Evolutionary conservation across 1,284 basidiomycete species (phyloP).

Genomic region (Apiotrichum sp.): DNA sequence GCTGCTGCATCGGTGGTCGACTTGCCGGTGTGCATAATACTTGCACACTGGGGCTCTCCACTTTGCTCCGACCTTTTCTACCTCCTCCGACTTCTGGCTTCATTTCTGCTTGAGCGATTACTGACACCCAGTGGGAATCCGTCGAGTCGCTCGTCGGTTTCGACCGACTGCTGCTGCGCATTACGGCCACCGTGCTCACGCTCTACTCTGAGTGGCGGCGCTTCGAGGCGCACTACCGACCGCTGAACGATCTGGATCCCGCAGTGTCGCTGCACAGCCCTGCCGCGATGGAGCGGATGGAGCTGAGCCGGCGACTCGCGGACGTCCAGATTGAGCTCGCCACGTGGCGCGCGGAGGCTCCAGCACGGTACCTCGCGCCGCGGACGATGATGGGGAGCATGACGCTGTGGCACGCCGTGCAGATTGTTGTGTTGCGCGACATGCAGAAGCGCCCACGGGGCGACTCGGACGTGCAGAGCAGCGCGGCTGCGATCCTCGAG

Average conservation of each 20-base stretch:
- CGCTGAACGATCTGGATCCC: conserved; percentile 14
- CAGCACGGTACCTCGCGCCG: conserved; percentile 15
- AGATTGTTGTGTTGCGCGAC: conserved; percentile 30
- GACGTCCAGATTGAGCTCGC: conserved; percentile 17
- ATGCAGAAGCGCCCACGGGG: conserved; percentile 20
- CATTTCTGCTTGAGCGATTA: no score
- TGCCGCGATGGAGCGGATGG: conserved; percentile 14
- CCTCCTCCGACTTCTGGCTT: no score
- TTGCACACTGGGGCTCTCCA: no score
- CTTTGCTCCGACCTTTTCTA: no score
- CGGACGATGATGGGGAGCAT: conserved; percentile 29
- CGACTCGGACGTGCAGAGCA: conserved; percentile 26
- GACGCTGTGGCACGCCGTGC: conserved; percentile 34
- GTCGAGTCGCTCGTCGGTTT: conserved; percentile 28
- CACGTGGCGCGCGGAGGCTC: conserved; percentile 18
- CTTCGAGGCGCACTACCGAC: conserved; percentile 18
- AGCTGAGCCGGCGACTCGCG: conserved; percentile 11
- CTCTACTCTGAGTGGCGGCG: conserved; percentile 14
- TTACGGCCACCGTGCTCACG: conserved; percentile 13
- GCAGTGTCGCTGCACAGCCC: conserved; percentile 14
- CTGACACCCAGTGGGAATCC: conserved; percentile 20
- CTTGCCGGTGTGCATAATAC: no score
- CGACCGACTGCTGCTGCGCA: conserved; percentile 24
- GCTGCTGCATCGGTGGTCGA: no score
- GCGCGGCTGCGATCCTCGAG: conserved; percentile 28